Evolutionary conservation across 1,139 yeast species (phyloP), one percentile per base, ranked within the genome.

Genomic region (Saccharomyces hybrid): DNA sequence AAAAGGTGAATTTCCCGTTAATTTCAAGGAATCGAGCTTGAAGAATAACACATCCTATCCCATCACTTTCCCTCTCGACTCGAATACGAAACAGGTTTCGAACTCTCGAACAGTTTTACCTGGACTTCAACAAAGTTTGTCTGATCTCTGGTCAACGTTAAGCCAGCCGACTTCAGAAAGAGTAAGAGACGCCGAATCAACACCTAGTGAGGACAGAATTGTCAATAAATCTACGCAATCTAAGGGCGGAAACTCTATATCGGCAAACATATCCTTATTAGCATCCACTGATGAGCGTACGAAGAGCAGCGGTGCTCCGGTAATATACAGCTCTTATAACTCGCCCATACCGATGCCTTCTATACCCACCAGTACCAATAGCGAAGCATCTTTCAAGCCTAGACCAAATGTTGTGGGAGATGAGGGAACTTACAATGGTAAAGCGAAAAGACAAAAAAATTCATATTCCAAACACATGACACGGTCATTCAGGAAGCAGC

Each of bases 361-460:
- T 38, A 12, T 9, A n/a, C 44, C n/a, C 19, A 38, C 44, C 26
- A 38, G 12, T 9, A 19, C 4, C 6, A 16, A 38, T 12, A 19
- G 44, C 44, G 24, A 16, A 11, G 26, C 26, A 8, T 24, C 19
- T 21, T 16, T 11, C 21, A 38, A 19, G 19, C 24, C n/a, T 19
- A 19, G 24, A 11, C 24, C 44, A 4, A 38, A 4, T 9, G 19
- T 19, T 38, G 24, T 38, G 44, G 44, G 24, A 8, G 26, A 38
- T 16, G n/a, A 38, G n/a, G 31, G n/a, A 14, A 26, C 16, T 11
- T 28, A 24, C 7, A 26, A n/a, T 24, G 31, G 14, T 14, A 26
- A n/a, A 27, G 31, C 26, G 61, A 12, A 64, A 75, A 49, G 67
- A 77, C 41, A 64, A 62, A 27, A 58, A 60, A 8, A 59, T 61